A percentile compares a stretch with the other conserved stretches of the same genome.
phyloP scores from a whole-genome alignment of 1,284 basidiomycete genomes.

The Ceratobasidium sp. region DNA sequence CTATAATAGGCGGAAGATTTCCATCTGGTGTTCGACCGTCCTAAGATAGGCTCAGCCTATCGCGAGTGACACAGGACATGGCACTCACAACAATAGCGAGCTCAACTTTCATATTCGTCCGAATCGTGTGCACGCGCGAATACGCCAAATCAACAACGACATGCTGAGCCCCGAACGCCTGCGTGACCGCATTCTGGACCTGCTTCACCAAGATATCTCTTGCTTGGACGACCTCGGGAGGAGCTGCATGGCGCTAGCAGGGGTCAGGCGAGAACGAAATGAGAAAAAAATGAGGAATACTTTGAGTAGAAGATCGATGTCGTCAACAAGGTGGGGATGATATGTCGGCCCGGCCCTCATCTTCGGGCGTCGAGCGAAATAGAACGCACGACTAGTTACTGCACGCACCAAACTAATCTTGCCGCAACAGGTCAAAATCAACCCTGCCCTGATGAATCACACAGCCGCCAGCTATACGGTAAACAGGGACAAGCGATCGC shows the following conservation, averaged over 20 bases:
- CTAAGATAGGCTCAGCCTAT: background rate
- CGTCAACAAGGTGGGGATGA: constrained; percentile 40
- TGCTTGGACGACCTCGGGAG: constrained; percentile 38
- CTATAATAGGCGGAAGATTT: constrained; percentile 40
- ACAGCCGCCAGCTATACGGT: too few relatives aligned
- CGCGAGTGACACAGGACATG: background rate
- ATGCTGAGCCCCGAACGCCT: constrained; percentile 29
- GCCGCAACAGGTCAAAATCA: too few relatives aligned
- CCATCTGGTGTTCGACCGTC: constrained; percentile 35
- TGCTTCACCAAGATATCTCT: constrained; percentile 32
- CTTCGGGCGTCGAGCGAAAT: background rate
- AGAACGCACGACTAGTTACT: background rate
- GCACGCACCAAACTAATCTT: too few relatives aligned
- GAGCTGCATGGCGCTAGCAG: constrained; percentile 38
- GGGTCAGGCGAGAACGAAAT: background rate
- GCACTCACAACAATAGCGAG: constrained; percentile 32
- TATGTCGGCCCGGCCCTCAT: constrained; percentile 43
- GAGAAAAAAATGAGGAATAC: background rate
- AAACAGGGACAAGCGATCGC: too few relatives aligned
- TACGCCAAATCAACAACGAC: constrained; percentile 32
- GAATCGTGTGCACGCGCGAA: constrained; percentile 18
- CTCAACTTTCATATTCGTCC: constrained; percentile 41
- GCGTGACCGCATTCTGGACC: constrained; percentile 35
- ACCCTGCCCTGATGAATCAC: too few relatives aligned
- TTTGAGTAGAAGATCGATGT: constrained; percentile 40